phyloP scores from a whole-genome alignment of 495 filamentous ascomycete genomes.

The Lasiosphaeris hirsuta region DNA sequence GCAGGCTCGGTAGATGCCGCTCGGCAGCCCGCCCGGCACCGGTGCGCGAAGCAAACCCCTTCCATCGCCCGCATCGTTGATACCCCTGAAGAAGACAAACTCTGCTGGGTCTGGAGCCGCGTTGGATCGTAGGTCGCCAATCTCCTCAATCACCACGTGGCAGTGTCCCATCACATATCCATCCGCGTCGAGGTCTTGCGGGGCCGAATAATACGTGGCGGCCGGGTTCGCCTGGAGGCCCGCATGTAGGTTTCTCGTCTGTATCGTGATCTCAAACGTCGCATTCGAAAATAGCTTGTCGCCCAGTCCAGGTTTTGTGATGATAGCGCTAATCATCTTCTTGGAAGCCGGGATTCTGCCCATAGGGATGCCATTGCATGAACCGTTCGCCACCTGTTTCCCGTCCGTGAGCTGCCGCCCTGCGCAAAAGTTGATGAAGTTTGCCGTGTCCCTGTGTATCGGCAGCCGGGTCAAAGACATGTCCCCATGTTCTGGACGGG shows the following conservation, averaged over 20 bases:
- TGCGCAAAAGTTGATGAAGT: conserved; percentile 53
- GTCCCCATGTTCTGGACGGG: not conserved
- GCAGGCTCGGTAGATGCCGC: conserved; percentile 23
- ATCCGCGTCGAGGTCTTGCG: conserved; percentile 47
- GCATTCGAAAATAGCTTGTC: conserved; percentile 38
- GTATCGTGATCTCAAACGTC: conserved; percentile 51
- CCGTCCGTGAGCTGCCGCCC: conserved; percentile 53
- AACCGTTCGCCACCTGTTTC: conserved; percentile 43
- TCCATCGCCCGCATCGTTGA: conserved; percentile 24
- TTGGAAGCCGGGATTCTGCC: conserved; percentile 54
- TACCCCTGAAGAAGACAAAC: conserved; percentile 23
- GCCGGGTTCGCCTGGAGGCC: conserved; percentile 55
- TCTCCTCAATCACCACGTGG: conserved; percentile 56
- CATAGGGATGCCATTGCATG: conserved; percentile 57
- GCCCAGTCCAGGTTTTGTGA: conserved; percentile 43
- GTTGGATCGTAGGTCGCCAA: conserved; percentile 38
- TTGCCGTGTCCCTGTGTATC: conserved; percentile 25
- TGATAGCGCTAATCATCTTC: conserved; percentile 59
- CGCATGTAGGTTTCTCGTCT: conserved; percentile 51
- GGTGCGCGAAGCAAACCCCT: conserved; percentile 19
- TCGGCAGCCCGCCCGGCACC: conserved; percentile 19
- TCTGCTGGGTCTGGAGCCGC: conserved; percentile 37
- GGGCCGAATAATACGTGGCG: conserved; percentile 55
- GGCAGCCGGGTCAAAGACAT: not conserved
- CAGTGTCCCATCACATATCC: conserved; percentile 54